Conservation (phyloP, 306 rosid genomes). For the Cotoneaster glaucophyllus region DNA sequence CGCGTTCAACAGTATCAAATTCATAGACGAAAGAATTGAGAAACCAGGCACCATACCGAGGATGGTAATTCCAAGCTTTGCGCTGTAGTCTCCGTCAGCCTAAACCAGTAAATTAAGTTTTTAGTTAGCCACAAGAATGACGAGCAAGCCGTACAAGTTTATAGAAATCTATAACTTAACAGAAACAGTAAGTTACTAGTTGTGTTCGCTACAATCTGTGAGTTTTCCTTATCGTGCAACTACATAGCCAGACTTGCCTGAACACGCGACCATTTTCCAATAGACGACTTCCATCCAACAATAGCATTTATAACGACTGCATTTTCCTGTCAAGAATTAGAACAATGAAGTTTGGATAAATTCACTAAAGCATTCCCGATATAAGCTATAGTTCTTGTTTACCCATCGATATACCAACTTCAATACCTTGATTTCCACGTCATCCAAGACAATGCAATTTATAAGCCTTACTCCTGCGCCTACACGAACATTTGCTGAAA, state of each 20-base stretch:
- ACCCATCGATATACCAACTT: neutral
- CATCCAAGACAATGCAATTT: constrained; percentile 83
- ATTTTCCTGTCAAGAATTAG: constrained; percentile 61
- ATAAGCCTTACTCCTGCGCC: constrained; percentile 92
- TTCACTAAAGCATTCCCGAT: neutral
- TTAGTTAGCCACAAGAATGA: constrained; percentile 11
- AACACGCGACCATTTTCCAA: constrained; percentile 90
- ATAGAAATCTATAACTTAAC: neutral
- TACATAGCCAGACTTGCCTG: constrained; percentile 62
- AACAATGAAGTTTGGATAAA: neutral
- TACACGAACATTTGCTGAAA: constrained; percentile 91
- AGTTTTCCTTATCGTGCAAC: neutral
- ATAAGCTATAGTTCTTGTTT: neutral
- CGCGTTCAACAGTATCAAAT: neutral
- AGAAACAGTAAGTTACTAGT: neutral
- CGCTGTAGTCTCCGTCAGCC: constrained; percentile 43
- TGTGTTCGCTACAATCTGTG: neutral
- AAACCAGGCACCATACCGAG: constrained; percentile 30
- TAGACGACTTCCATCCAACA: constrained; percentile 94
- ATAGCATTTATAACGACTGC: constrained; percentile 75
- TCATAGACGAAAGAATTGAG: neutral
- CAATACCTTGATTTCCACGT: constrained; percentile 74
- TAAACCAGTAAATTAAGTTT: constrained; percentile 19
- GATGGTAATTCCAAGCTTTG: constrained; percentile 44
- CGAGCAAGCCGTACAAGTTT: neutral